Evolutionary conservation across 495 filamentous ascomycete genomes (phyloP).

Genomic region (Penicillium angulare): DNA sequence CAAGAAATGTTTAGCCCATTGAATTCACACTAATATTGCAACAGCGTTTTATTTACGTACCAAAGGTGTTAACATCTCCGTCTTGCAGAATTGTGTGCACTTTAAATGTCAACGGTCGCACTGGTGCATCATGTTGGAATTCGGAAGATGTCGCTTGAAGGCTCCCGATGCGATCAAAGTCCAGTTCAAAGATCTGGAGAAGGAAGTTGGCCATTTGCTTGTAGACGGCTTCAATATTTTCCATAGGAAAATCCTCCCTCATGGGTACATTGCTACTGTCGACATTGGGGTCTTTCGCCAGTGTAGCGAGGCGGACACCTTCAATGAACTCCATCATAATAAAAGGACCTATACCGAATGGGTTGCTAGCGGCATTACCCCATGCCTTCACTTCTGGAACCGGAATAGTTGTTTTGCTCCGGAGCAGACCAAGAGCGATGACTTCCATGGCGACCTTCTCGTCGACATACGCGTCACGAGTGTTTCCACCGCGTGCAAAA

Average conservation of each 20-base stretch:
- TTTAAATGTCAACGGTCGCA: slow-evolving; percentile 1
- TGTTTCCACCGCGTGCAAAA: slow-evolving; percentile 36
- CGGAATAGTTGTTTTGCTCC: slow-evolving; percentile 41
- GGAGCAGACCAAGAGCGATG: slow-evolving; percentile 31
- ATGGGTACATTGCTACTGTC: slow-evolving; percentile 2
- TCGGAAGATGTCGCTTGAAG: no score
- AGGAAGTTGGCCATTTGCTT: slow-evolving; percentile 30
- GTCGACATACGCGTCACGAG: slow-evolving; percentile 28
- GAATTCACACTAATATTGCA: no score
- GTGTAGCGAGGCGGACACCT: slow-evolving; percentile 26
- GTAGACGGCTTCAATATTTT: slow-evolving; percentile 28
- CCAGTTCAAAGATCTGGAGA: slow-evolving; percentile 14
- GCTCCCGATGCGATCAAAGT: slow-evolving; percentile 5
- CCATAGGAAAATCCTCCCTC: slow-evolving; percentile 18
- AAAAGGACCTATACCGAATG: slow-evolving; percentile 33
- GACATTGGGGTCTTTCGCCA: neutral
- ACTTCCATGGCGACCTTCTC: slow-evolving; percentile 48
- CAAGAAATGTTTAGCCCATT: no score
- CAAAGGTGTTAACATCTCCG: slow-evolving; percentile 5
- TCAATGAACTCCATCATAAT: slow-evolving; percentile 48
- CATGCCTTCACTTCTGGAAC: slow-evolving; percentile 38
- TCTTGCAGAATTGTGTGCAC: neutral
- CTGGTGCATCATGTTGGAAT: no score
- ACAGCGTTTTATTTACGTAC: slow-evolving; percentile 6
- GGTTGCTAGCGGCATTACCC: slow-evolving; percentile 20